Conservation (phyloP, 495 filamentous ascomycete species). For the Tuber umbilicatum region DNA sequence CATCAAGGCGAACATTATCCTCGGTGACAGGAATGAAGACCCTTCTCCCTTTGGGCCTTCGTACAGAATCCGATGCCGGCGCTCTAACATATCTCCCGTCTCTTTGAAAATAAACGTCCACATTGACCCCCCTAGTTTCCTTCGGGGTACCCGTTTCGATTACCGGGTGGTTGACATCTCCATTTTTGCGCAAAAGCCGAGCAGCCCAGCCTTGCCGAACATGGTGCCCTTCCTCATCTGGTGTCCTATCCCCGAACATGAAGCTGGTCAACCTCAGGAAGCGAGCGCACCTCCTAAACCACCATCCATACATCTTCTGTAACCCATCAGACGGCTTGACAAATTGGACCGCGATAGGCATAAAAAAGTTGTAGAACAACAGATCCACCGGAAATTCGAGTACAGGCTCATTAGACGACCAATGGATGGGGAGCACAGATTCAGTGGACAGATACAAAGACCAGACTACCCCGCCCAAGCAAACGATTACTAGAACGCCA, state of each 20-base stretch:
- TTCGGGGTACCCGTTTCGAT: conserved; percentile 43
- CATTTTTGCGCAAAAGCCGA: conserved; percentile 48
- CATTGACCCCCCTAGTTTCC: conserved; percentile 17
- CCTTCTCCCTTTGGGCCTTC: conserved; percentile 71
- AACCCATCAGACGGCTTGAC: conserved; percentile 78
- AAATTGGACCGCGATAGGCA: conserved; percentile 73
- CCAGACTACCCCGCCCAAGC: conserved; percentile 94
- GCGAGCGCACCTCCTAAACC: conserved; percentile 84
- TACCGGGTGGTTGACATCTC: conserved; percentile 50
- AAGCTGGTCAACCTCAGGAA: conserved; percentile 79
- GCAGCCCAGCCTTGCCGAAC: conserved; percentile 53
- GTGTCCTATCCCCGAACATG: conserved; percentile 72
- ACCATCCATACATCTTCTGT: conserved; percentile 84
- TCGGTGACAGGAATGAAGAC: conserved; percentile 80
- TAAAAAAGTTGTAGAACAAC: conserved; percentile 91
- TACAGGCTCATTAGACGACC: conserved; percentile 81
- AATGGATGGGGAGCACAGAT: conserved; percentile 78
- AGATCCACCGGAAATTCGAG: conserved; percentile 92
- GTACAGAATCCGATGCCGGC: conserved; percentile 85
- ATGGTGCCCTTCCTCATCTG: conserved; percentile 74
- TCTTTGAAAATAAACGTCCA: conserved; percentile 52
- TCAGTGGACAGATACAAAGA: conserved; percentile 57
- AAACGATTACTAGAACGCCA: conserved; percentile 83
- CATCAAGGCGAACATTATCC: conserved; percentile 58
- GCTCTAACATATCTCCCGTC: conserved; percentile 84